Conservation (phyloP, 345 rosid genomes). For the Eucalyptus coolabah region DNA sequence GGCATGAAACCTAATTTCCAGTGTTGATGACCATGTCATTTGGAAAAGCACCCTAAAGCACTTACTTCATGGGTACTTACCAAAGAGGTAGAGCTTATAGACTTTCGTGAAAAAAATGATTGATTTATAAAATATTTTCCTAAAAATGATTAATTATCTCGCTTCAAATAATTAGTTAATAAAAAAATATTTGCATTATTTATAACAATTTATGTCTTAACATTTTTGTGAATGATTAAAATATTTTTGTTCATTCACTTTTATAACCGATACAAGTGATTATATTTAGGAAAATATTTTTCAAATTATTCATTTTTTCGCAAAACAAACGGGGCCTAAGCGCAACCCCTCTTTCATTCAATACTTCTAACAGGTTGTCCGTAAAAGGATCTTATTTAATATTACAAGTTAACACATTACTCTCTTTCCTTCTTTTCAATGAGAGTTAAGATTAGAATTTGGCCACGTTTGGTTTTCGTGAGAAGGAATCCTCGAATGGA, state of each 20-base stretch:
- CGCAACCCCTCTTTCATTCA: neutral
- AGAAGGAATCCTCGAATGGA: neutral
- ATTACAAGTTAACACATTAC: neutral
- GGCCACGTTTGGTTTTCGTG: neutral
- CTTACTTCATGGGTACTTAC: too few relatives aligned
- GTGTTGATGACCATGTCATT: too few relatives aligned
- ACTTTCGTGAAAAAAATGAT: accelerated
- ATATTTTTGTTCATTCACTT: neutral
- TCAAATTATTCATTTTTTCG: neutral
- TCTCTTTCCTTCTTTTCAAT: neutral
- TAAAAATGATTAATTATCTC: neutral
- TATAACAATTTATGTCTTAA: neutral
- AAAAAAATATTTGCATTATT: neutral
- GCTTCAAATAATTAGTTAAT: neutral
- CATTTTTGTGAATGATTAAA: neutral
- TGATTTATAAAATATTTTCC: too few relatives aligned
- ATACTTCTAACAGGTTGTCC: neutral
- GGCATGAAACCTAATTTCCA: too few relatives aligned
- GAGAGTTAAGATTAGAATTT: neutral
- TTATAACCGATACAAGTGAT: neutral
- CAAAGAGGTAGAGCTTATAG: too few relatives aligned
- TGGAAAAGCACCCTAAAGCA: too few relatives aligned
- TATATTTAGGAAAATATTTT: neutral
- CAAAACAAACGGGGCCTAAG: neutral
- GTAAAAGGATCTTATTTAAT: neutral